Conservation (phyloP, 2,329 filamentous ascomycete genomes). For the Sarocladium kiliense region DNA sequence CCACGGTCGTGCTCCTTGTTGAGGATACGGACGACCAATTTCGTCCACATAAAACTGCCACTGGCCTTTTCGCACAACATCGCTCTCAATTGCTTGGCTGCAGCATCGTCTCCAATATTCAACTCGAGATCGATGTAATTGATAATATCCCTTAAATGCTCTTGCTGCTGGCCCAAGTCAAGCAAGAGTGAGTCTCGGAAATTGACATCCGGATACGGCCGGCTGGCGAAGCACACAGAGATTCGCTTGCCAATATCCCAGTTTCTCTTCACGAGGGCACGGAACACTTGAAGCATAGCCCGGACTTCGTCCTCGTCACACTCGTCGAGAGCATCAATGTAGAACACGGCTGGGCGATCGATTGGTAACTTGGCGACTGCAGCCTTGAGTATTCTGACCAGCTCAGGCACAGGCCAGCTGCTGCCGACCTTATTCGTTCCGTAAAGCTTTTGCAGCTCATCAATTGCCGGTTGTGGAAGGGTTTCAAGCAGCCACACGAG, state of each 20-base stretch:
- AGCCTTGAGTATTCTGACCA: background rate
- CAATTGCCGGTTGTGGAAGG: background rate
- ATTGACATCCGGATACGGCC: slow-evolving; percentile 39
- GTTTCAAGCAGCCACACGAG: slow-evolving; percentile 33
- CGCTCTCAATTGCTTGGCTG: background rate
- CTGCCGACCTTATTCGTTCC: background rate
- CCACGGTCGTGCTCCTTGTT: slow-evolving; percentile 26
- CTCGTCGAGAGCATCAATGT: slow-evolving; percentile 41
- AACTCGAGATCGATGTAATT: slow-evolving; percentile 19
- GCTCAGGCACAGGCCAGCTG: background rate
- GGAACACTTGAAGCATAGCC: slow-evolving; percentile 38
- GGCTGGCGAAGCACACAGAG: slow-evolving; percentile 36
- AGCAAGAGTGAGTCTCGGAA: slow-evolving; percentile 22
- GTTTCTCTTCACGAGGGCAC: slow-evolving; percentile 27
- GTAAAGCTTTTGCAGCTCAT: background rate
- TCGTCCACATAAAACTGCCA: slow-evolving; percentile 37
- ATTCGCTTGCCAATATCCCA: slow-evolving; percentile 17
- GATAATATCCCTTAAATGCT: slow-evolving; percentile 29
- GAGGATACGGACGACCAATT: slow-evolving; percentile 30
- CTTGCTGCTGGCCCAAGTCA: slow-evolving; percentile 27
- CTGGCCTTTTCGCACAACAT: slow-evolving; percentile 28
- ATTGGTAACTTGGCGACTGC: background rate
- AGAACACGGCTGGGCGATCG: background rate
- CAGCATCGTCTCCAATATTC: background rate
- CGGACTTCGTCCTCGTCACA: slow-evolving; percentile 35